phyloP scores from a whole-genome alignment of 805 yeast species.

The Blastobotrys attinorum region DNA sequence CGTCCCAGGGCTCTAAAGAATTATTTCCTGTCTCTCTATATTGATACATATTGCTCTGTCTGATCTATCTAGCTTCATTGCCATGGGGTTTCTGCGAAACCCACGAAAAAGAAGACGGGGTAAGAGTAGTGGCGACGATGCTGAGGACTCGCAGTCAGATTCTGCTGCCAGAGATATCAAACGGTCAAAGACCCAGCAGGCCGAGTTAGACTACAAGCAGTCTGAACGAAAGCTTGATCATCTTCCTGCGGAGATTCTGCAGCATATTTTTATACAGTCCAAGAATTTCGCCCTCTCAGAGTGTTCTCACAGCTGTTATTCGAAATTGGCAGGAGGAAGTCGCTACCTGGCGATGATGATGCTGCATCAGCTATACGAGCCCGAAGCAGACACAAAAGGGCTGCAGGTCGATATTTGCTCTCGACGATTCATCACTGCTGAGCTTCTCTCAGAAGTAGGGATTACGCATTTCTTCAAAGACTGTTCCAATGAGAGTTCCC shows the following conservation, averaged over 20 bases:
- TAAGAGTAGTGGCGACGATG: too few species aligned
- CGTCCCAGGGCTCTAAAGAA: too few species aligned
- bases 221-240: slow-evolving; percentile 20
- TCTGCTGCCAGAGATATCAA: too few species aligned
- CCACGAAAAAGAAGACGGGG: too few species aligned
- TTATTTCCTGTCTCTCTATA: too few species aligned
- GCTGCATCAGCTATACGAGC: slow-evolving; percentile 14
- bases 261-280: slow-evolving; percentile 32
- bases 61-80: too few species aligned
- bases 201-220: background rate
- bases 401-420: slow-evolving; percentile 9
- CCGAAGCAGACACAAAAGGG: slow-evolving; percentile 14
- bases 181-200: too few species aligned
- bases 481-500: slow-evolving; percentile 41
- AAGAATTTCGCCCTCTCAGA: slow-evolving; percentile 34
- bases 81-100: too few species aligned
- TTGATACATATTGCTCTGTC: too few species aligned
- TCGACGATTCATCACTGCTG: slow-evolving; percentile 21
- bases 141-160: too few species aligned
- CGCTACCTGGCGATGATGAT: slow-evolving; percentile 17
- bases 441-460: slow-evolving; percentile 40
- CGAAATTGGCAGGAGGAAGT: slow-evolving; percentile 24
- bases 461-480: slow-evolving; percentile 68
- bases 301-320: slow-evolving; percentile 27
- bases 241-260: slow-evolving; percentile 39